phyloP scores from a whole-genome alignment of 2,329 filamentous ascomycete species.

The Pyricularia pennisetigena region DNA sequence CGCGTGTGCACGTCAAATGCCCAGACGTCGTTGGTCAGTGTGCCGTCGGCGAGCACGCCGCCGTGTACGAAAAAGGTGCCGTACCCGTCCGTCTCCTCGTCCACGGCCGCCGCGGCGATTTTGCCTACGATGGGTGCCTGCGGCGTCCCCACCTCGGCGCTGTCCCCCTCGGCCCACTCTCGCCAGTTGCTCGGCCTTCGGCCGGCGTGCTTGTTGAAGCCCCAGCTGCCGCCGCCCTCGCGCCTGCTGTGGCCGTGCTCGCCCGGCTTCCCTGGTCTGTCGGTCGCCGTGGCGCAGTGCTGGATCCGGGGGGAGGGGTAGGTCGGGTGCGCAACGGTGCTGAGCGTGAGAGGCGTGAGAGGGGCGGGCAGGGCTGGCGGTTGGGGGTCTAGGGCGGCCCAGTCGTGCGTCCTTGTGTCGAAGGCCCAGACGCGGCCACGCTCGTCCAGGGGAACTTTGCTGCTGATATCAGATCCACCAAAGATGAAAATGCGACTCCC shows the following conservation, averaged over 20 bases:
- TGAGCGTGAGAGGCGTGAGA: conserved; percentile 11
- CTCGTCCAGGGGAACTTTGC: conserved; percentile 54
- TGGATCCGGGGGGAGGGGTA: conserved; percentile 60
- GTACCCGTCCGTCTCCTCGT: conserved; percentile 51
- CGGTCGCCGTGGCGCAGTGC: conserved; percentile 33
- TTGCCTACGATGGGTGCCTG: conserved; percentile 48
- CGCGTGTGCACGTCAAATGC: conserved; percentile 57
- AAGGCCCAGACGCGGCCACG: conserved; percentile 67
- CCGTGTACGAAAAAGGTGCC: conserved; percentile 69
- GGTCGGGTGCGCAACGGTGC: conserved; percentile 22
- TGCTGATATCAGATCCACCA: conserved; percentile 58
- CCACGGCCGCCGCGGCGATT: conserved; percentile 46
- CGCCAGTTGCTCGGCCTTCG: conserved; percentile 36
- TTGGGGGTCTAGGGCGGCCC: conserved; percentile 54
- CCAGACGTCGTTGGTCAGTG: conserved; percentile 63
- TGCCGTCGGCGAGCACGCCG: conserved; percentile 55
- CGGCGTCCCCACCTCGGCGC: conserved; percentile 43
- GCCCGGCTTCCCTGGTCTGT: conserved; percentile 33
- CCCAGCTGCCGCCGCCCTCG: conserved; percentile 5
- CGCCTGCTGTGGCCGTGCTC: conserved; percentile 18
- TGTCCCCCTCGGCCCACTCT: conserved; percentile 46
- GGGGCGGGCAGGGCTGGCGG: conserved; percentile 25
- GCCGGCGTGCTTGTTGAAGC: conserved; percentile 7
- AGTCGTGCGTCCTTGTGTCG: conserved; percentile 51
- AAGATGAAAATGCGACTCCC: conserved; percentile 68